A percentile compares a stretch with the other conserved stretches of the same genome.
Conservation (phyloP, 2,329 filamentous ascomycete genomes). For the Acrocalymma vagum region DNA sequence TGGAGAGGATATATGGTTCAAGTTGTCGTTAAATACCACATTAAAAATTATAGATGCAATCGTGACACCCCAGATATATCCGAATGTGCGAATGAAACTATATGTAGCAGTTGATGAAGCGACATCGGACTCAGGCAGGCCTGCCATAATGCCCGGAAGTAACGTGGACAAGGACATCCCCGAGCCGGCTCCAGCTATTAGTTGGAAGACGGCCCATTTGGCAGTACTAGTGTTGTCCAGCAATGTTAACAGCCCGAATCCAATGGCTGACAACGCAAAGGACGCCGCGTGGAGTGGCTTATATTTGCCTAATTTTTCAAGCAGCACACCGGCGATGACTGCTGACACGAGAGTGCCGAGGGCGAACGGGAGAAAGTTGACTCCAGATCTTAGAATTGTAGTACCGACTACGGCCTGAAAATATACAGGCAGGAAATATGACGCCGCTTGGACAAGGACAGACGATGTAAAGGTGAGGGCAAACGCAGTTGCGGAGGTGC, state of each 20-base stretch:
- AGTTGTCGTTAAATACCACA: conserved; percentile 1
- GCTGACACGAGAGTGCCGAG: conserved; percentile 8
- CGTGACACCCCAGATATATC: conserved; percentile 19
- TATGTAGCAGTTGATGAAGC: conserved; percentile 16
- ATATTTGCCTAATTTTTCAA: conserved; percentile 34
- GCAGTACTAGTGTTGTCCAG: no score
- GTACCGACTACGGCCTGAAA: conserved; percentile 18
- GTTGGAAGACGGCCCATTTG: conserved; percentile 16
- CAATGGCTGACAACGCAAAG: no score
- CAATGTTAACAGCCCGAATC: no score
- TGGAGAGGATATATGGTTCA: conserved; percentile 2
- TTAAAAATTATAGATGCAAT: conserved; percentile 21
- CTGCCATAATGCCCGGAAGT: conserved; percentile 44
- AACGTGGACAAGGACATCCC: conserved; percentile 52
- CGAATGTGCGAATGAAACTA: conserved; percentile 22
- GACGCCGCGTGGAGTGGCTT: conserved; percentile 12
- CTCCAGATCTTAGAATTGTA: conserved; percentile 12
- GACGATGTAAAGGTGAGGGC: conserved; percentile 12
- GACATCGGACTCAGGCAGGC: conserved; percentile 19
- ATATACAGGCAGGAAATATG: conserved; percentile 25
- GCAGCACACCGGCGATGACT: conserved; percentile 5
- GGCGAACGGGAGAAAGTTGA: conserved; percentile 17
- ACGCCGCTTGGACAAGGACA: conserved; percentile 9
- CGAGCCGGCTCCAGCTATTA: conserved; percentile 20
- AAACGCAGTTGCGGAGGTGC: conserved; percentile 15